A percentile compares a stretch with the other conserved stretches of the same genome.
Evolutionary conservation across 768 basidiomycete genomes (phyloP).

Genomic region (Russula earlei): DNA sequence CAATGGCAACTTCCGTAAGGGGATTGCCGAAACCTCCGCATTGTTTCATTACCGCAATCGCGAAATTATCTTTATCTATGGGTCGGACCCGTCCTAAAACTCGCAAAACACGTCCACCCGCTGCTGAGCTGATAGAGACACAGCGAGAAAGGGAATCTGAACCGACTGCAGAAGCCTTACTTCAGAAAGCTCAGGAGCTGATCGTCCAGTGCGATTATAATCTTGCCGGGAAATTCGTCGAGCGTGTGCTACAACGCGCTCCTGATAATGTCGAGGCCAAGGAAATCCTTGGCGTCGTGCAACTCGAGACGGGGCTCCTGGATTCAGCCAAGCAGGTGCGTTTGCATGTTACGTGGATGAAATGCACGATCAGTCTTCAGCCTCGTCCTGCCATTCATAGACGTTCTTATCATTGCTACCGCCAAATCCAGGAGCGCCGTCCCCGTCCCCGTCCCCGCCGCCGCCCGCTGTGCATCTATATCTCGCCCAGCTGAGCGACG

Average conservation of each 20-base stretch:
- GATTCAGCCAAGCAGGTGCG: conserved; percentile 61
- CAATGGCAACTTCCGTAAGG: background rate
- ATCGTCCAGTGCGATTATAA: conserved; percentile 80
- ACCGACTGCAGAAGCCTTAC: conserved; percentile 32
- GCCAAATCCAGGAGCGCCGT: conserved; percentile 48
- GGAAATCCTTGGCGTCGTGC: conserved; percentile 72
- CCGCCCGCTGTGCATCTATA: conserved; percentile 78
- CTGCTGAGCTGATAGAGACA: conserved; percentile 26
- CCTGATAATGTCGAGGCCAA: conserved; percentile 55
- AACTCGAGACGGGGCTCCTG: conserved; percentile 72
- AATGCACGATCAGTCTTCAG: background rate
- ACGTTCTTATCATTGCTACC: conserved; percentile 53
- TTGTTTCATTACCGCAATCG: too few species aligned
- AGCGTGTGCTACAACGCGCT: conserved; percentile 56
- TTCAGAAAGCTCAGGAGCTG: conserved; percentile 73
- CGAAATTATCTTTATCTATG: too few species aligned
- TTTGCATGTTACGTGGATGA: background rate
- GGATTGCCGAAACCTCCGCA: background rate
- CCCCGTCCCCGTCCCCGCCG: conserved; percentile 47
- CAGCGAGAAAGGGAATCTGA: conserved; percentile 31
- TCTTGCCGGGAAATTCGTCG: conserved; percentile 63
- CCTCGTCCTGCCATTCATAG: conserved; percentile 31
- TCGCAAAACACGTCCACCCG: conserved; percentile 22
- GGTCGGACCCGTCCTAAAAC: conserved; percentile 28
- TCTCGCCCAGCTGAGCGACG: conserved; percentile 76